Percentiles rank a stretch among this genome's conserved stretches.
Conservation (phyloP, 148 eudicot genomes). For the Rhododendron ferrugineum region DNA sequence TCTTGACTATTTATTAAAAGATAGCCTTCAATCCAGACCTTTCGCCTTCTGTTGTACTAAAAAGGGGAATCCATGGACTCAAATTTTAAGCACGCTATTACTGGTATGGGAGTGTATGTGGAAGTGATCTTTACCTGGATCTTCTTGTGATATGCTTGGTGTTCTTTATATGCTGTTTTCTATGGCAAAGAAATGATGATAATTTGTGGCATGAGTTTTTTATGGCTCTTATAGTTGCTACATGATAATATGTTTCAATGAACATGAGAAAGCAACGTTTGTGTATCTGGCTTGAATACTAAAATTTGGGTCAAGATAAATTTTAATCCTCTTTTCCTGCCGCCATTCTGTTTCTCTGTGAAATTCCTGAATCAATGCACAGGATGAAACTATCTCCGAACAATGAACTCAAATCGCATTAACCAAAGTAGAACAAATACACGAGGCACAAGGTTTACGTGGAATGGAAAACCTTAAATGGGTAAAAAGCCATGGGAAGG, state of each 20-base stretch:
- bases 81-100: neutral
- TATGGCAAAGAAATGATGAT: neutral
- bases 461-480: no score
- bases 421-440: neutral
- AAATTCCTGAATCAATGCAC: no score
- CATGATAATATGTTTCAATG: neutral
- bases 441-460: neutral
- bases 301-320: neutral
- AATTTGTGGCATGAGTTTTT: neutral
- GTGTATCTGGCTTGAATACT: neutral
- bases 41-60: neutral
- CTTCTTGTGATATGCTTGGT: neutral
- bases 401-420: neutral
- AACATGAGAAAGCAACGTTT: conserved; percentile 1
- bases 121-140: neutral
- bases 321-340: neutral
- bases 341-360: neutral
- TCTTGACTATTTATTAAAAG: neutral
- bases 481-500: neutral
- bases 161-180: neutral
- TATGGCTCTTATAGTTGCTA: neutral
- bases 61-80: neutral
- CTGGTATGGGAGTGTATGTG: neutral
- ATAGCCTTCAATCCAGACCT: neutral
- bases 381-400: neutral